Evolutionary conservation across 192 early-diverging fungal species (phyloP), one percentile per base, ranked within the genome.

Genomic region (Spizellomyces sp.): DNA sequence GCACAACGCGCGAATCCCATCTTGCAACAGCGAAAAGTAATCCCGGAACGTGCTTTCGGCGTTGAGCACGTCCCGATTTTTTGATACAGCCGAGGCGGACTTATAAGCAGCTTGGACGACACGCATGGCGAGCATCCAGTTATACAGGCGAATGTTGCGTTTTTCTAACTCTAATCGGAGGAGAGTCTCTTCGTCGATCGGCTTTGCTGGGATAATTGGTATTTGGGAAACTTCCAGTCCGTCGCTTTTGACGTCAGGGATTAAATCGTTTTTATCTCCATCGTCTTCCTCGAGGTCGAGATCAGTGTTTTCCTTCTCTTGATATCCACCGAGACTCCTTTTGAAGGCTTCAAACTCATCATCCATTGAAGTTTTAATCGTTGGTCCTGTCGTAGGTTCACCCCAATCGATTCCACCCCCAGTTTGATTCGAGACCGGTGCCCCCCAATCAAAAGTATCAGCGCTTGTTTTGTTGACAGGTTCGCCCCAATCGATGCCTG

Each of bases 61-160:
- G 19, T 74, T 41, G 17, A 90, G 73, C 27, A 83, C 58, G 48
- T 80, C 80, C 62, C 74, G 68, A 66, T 90, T 79, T 46, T 79
- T 45, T 1, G 79, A 83, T 7, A 90, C 78, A 22, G 73, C 73
- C 9, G 73, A 72, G 6, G 77, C 68, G 5, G 80, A 80, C 56
- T 86, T 73, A 66, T 82, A 75, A 8, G 81, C 62, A 45, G 80
- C 81, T 42, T 91, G 87, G 41, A 90, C 66, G 63, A 90, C 77
- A 19, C 86, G 77, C 66, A 87, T 88, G 3, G 80, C 81, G 59
- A 91, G 62, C n/a, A 83, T 75, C 74, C 83, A 83, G 66, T 90
- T 88, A 74, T 88, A 90, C 9, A 80, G 22, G 8, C 73, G 56
- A 36, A 88, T 46, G 66, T 79, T 78, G 17, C 73, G 67, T 19